A percentile compares a stretch with the other conserved stretches of the same genome.
phyloP scores from a whole-genome alignment of 306 rosid genomes.

The Trifolium pratense region DNA sequence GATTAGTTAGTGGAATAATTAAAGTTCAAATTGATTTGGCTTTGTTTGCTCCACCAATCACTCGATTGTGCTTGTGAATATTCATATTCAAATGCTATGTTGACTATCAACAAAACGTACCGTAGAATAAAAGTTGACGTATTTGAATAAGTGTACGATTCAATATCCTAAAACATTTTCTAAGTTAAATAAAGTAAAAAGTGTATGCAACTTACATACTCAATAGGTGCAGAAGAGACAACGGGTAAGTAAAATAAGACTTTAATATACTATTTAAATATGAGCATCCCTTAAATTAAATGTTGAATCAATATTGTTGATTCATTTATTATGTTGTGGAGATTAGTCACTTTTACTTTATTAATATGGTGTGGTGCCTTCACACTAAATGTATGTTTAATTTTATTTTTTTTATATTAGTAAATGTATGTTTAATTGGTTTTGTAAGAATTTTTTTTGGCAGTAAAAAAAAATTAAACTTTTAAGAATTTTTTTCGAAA shows the following conservation, averaged over 20 bases:
- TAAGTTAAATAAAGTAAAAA: not conserved
- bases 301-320: too few species aligned
- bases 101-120: conserved; percentile 21
- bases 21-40: conserved; percentile 26
- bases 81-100: conserved; percentile 2
- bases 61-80: not conserved
- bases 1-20: too few species aligned
- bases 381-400: too few species aligned
- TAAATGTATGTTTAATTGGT: too few species aligned
- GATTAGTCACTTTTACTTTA: too few species aligned
- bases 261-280: too few species aligned
- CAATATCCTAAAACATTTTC: not conserved
- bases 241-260: not conserved
- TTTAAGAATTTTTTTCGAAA: too few species aligned
- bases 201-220: not conserved
- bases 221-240: not conserved
- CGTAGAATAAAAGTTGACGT: not conserved
- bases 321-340: not conserved
- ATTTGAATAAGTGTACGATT: not conserved
- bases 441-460: too few species aligned
- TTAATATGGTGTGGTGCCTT: too few species aligned
- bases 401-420: too few species aligned
- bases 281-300: too few species aligned
- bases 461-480: too few species aligned
- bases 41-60: conserved; percentile 33